phyloP scores from a whole-genome alignment of 208 protist genomes.

The Trypanosoma cruzi region DNA sequence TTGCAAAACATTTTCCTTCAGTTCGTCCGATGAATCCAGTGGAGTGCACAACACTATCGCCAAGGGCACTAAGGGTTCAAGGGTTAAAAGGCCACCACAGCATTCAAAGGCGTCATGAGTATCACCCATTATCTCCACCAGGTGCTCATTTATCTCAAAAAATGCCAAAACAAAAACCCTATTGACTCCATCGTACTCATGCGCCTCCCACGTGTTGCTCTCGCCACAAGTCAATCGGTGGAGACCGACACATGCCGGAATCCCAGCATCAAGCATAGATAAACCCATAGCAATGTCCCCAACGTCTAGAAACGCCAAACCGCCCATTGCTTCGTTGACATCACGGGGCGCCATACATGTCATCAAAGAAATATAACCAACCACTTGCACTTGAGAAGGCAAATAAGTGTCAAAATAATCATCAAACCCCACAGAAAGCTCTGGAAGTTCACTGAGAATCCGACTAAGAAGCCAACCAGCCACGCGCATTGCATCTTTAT shows the following conservation, averaged over 20 bases:
- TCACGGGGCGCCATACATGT: constrained; percentile 64
- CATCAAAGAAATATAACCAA: constrained; percentile 87
- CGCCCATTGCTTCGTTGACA: constrained; percentile 15
- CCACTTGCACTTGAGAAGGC: constrained; percentile 58
- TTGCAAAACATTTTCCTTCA: constrained; percentile 79
- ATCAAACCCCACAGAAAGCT: constrained; percentile 83
- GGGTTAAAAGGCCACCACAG: constrained; percentile 64
- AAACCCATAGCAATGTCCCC: constrained; percentile 78
- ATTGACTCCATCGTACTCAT: constrained; percentile 48
- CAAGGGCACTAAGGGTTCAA: constrained; percentile 75
- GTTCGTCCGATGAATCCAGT: constrained; percentile 27
- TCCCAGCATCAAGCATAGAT: constrained; percentile 82
- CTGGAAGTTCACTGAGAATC: constrained; percentile 65
- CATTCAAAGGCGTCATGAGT: constrained; percentile 39
- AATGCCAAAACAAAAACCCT: constrained; percentile 73
- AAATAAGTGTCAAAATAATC: constrained; percentile 84
- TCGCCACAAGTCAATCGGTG: constrained; percentile 47
- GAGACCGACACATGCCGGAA: constrained; percentile 78
- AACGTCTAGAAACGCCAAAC: constrained; percentile 79
- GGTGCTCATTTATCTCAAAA: constrained; percentile 57
- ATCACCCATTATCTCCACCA: constrained; percentile 36
- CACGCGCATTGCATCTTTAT: constrained; percentile 74
- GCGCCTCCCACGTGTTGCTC: constrained; percentile 37
- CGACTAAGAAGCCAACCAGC: constrained; percentile 84
- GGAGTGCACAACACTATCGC: constrained; percentile 75